Evolutionary conservation across 1,284 basidiomycete species (phyloP), one percentile per base, ranked within the genome.

Genomic region (Fomes fomentarius): DNA sequence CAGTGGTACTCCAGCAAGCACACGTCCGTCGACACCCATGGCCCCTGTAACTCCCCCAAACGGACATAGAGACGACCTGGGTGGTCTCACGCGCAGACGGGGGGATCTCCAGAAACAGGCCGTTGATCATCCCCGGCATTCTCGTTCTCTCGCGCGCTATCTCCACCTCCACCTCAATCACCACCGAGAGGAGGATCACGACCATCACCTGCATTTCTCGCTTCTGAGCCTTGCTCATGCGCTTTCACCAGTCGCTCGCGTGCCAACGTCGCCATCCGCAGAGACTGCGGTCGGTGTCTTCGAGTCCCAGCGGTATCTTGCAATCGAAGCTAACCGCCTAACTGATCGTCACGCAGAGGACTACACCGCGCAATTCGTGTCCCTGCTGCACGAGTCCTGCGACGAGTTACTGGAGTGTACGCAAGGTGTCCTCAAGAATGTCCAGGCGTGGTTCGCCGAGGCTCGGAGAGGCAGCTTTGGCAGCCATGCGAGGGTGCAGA

Each of bases 221-320:
- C 62, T 72, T 3, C 62, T 69, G 21, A 62, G 62, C 30, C 52
- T 69, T 26, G 66, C 66, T 12, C 66, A 67, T 47, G 25, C 49
- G 21, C 63, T 68, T 19, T 56, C 64, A 2, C 38, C 61, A 12
- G 28, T 7, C 4, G 52, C 62, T 41, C 58, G 57, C 26, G 52
- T 59, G 24, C 17, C 61, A 1, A 51, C 57, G 14, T 14, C 42
- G 22, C 25, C 46, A 5, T 47, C 56, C 11, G 49, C 38, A 44
- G 83, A 91, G 66, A 76, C 81, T 31, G 84, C 83, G 0, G 93
- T 94, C 0, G 93, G 91, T 0, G 83, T 92, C 9, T 93, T 93
- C 62, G 92, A 94, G 70, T 84, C 82, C 11, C 85, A 90, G 64
- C 74, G 84, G 31, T 94, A 93, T 66, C 78, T 93, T 64, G 84